Base-by-base conservation (phyloP, 2,329 filamentous ascomycete genomes). In the Cercospora janseana region DNA sequence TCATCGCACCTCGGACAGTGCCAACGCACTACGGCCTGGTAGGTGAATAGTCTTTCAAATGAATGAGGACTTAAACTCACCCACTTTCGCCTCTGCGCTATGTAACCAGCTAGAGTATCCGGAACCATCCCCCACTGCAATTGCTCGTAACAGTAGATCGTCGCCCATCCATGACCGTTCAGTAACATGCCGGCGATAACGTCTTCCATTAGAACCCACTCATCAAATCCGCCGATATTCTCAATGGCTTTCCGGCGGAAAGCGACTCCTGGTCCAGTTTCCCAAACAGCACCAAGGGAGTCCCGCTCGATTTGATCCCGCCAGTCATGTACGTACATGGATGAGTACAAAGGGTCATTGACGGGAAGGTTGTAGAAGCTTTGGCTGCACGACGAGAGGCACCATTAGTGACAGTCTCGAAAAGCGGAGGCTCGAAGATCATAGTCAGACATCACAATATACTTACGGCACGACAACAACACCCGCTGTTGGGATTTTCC, bases 321-420 rank as follows among this genome's bases (percentile, higher is more conserved):
- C 32, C 35, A 40, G 47, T 41, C 20, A 13, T 32, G 40, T 16
- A 51, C 31, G 24, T 48, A 31, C 43, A 45, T 35, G 20, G 32
- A 42, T 20, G 51, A 51, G 16, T 43, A 48, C 12, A 56, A 21
- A 7, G 51, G 46, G 26, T 56, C 54, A 21, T 56, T 51, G 1
- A 13, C 5, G 1, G 54, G 54, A 10, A 54, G 20, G 12, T 56
- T 51, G 40, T 56, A 56, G 21, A 51, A 54, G 32, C 29, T 49
- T 27, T 56, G 48, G 1, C 34, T 37, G 18, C 28, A 34, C 4
- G 35, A 6, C 9, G 31, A 23, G 20, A n/a, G n/a, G n/a, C n/a
- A n/a, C n/a, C n/a, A n/a, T n/a, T n/a, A n/a, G n/a, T n/a, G n/a
- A n/a, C n/a, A n/a, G n/a, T n/a, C n/a, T n/a, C n/a, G n/a, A n/a